phyloP scores from a whole-genome alignment of 208 protist genomes.

The Trypanosoma caninum region DNA sequence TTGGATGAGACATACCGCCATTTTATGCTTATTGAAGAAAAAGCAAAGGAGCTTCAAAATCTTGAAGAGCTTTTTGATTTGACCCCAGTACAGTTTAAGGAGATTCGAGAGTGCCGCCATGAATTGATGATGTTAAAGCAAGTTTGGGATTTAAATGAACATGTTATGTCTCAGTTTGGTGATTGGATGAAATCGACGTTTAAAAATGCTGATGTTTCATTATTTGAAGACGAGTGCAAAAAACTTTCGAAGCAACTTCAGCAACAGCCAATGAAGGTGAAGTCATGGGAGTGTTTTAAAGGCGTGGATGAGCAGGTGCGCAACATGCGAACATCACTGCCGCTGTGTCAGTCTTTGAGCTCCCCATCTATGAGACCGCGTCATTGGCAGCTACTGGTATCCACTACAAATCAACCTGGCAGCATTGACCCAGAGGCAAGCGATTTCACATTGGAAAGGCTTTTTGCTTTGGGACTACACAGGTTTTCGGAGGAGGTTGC shows the following conservation, averaged over 20 bases:
- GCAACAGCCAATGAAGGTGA: constrained; percentile 92
- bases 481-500: constrained; percentile 96
- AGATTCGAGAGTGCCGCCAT: constrained; percentile 89
- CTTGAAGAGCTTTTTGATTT: constrained; percentile 95
- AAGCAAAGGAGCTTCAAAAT: constrained; percentile 88
- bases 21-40: constrained; percentile 82
- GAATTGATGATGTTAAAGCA: constrained; percentile 92
- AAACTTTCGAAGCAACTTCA: constrained; percentile 93
- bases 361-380: constrained; percentile 94
- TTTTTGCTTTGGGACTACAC: constrained; percentile 96
- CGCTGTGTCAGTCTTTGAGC: constrained; percentile 90
- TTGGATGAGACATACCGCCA: constrained; percentile 79
- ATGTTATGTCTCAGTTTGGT: constrained; percentile 91
- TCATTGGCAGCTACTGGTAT: constrained; percentile 95
- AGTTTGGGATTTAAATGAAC: constrained; percentile 93
- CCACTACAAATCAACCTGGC: constrained; percentile 88
- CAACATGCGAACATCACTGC: constrained; percentile 94
- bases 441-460: constrained; percentile 94
- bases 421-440: constrained; percentile 86
- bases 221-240: constrained; percentile 93
- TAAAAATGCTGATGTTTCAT: constrained; percentile 89
- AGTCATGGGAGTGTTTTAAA: constrained; percentile 92
- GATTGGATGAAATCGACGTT: constrained; percentile 94
- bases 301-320: constrained; percentile 92
- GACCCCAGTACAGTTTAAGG: constrained; percentile 89